These are phyloP conservation scores for Boletus sp. DNA, from an alignment of 768 basidiomycete species.

Conservation along the genomic window DNA sequence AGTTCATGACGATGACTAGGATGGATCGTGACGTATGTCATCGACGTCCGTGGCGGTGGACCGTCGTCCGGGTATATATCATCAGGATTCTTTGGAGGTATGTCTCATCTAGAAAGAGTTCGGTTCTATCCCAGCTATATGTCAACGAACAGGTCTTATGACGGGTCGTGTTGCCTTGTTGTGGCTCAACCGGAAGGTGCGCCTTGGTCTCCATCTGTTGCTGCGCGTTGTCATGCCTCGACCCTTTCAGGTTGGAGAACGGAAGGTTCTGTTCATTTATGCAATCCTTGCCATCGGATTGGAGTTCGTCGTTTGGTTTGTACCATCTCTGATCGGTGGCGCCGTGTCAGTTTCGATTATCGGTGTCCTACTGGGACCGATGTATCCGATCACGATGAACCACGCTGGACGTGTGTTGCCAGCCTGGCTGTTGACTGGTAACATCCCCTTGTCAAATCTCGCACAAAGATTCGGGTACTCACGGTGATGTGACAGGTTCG, in stretches of 20 bases:
- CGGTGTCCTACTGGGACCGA: conserved; percentile 52
- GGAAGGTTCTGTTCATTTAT: conserved; percentile 52
- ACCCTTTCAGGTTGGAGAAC: conserved; percentile 48
- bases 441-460: background rate
- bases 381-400: conserved; percentile 64
- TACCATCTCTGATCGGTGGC: conserved; percentile 49
- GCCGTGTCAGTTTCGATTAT: conserved; percentile 57
- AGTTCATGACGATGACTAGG: conserved; percentile 35
- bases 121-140: background rate
- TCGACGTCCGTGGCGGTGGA: conserved; percentile 43
- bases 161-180: conserved; percentile 54
- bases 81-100: conserved; percentile 57
- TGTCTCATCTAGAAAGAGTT: background rate
- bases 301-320: conserved; percentile 58
- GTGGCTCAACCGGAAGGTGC: conserved; percentile 54
- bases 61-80: conserved; percentile 50
- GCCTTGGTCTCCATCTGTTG: background rate
- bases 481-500: conserved; percentile 35
- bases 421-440: conserved; percentile 59
- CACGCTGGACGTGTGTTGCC: conserved; percentile 68
- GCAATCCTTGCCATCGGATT: conserved; percentile 51
- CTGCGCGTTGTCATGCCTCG: background rate
- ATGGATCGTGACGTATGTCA: conserved; percentile 68
- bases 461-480: background rate
- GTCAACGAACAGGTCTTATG: conserved; percentile 46